Evolutionary conservation across 345 rosid species (phyloP), one percentile per base, ranked within the genome.

Genomic region (Gossypium anomalum): DNA sequence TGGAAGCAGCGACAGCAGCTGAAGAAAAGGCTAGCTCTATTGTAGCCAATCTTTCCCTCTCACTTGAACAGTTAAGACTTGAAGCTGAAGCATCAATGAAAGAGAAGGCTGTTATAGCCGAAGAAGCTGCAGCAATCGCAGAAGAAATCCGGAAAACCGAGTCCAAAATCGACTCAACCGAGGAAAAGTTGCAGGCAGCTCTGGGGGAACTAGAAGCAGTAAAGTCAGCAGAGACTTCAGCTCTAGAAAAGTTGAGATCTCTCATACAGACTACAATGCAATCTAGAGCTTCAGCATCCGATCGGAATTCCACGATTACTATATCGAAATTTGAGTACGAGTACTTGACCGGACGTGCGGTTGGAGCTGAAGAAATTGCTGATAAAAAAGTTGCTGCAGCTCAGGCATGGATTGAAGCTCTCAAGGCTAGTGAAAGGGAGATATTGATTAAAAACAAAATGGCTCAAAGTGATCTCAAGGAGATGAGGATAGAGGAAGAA

Each of bases 351-450:
- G 93, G 93, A 72, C 82, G 86, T 29, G 94, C 94, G 14, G 78
- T 63, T 19, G 73, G 73, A 34, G 98, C 97, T 0, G 88, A 90
- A 75, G 98, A 93, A 71, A 84, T 88, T 8, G 98, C 98, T 8
- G 93, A 91, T 75, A 90, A 87, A 80, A 95, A 95, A 83, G 91
- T 93, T 52, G 94, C 90, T 22, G 98, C 99, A 2, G 94, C 98
- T 59, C 87, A 86, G 86, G 96, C 99, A 6, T 95, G 99, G 97
- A 85, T 91, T 0, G 91, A 90, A 80, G 97, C 98, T 75, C 66
- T 93, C 16, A 88, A 86, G 80, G 87, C 92, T 0, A 89, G 90
- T 78, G 97, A 94, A 81, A 87, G 76, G 73, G 97, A 89, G 78
- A 86, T 85, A 64, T 4, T 79, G 79, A 87, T 90, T 84, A 89